Evolutionary conservation across 2,329 filamentous ascomycete genomes (phyloP).

Genomic region (Aspergillus sp.): DNA sequence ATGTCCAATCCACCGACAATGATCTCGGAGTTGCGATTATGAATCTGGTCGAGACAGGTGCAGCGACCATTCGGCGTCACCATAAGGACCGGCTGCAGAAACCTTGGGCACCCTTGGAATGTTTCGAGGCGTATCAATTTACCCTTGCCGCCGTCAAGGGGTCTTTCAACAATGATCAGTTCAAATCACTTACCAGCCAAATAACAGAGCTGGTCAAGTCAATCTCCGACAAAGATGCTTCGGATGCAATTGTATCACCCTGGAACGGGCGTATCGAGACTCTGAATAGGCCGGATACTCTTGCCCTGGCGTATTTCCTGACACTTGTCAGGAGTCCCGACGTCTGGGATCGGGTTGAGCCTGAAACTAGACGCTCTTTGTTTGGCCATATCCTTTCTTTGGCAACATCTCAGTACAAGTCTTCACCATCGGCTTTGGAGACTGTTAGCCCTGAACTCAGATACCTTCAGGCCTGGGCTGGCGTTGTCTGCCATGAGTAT

Average conservation of each 20-base stretch:
- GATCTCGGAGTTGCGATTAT: conserved; percentile 23
- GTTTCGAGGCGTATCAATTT: conserved; percentile 42
- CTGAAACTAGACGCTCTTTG: conserved; percentile 34
- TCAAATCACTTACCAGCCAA: conserved; percentile 29
- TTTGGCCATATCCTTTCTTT: conserved; percentile 38
- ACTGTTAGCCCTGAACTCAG: conserved; percentile 28
- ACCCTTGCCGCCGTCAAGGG: conserved; percentile 30
- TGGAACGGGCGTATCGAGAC: conserved; percentile 44
- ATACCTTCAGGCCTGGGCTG: conserved; percentile 42
- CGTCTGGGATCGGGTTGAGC: conserved; percentile 32
- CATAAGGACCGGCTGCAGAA: conserved; percentile 29
- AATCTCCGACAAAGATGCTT: conserved; percentile 26
- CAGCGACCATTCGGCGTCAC: conserved; percentile 33
- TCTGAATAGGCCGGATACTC: conserved; percentile 31
- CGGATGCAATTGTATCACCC: conserved; percentile 27
- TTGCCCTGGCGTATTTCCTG: conserved; percentile 39
- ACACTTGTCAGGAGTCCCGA: conserved; percentile 35
- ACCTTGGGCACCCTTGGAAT: conserved; percentile 35
- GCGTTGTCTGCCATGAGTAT: conserved; percentile 43
- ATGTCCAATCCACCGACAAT: conserved; percentile 25
- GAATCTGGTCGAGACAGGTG: conserved; percentile 31
- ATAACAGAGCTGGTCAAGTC: conserved; percentile 29
- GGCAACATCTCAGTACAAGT: conserved; percentile 32
- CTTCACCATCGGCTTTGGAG: conserved; percentile 29
- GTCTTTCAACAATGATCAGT: conserved; percentile 23